Evolutionary conservation across 345 rosid genomes (phyloP).

Genomic region (Acer yangbiense): DNA sequence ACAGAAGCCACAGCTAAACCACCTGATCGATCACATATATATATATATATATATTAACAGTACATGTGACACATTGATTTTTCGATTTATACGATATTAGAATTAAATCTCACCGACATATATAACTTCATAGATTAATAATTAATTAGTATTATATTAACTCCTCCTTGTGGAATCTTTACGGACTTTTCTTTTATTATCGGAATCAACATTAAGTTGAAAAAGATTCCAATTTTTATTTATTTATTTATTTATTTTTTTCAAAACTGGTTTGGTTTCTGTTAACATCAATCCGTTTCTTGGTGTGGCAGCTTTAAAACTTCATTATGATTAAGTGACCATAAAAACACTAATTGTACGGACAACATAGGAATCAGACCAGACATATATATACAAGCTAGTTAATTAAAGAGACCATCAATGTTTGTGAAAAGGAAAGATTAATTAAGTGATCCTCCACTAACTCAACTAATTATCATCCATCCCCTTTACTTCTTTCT

Average conservation of each 20-base stretch:
- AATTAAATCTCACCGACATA: no score
- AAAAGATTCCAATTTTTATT: not conserved
- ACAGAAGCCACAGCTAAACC: no score
- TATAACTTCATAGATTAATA: no score
- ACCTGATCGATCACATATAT: no score
- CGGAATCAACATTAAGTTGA: not conserved
- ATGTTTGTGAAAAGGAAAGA: conserved; percentile 26
- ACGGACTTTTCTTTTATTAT: no score
- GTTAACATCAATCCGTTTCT: conserved; percentile 21
- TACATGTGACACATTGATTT: no score
- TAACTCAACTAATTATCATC: conserved; percentile 2
- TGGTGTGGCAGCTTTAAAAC: not conserved
- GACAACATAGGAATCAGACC: not conserved
- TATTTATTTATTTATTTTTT: not conserved
- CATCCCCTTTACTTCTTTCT: not conserved
- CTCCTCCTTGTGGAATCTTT: no score
- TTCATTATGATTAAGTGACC: not conserved
- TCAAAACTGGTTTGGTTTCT: conserved; percentile 13
- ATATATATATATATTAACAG: no score
- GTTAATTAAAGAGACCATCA: conserved; percentile 2
- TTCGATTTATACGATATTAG: no score
- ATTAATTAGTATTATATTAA: no score
- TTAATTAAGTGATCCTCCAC: conserved; percentile 46
- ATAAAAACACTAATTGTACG: conserved; percentile 22
- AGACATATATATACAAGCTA: conserved; percentile 23